These are phyloP conservation scores for Tripterygium wilfordii DNA, from an alignment of 177 flowering plant genomes.

Conservation along the genomic window DNA sequence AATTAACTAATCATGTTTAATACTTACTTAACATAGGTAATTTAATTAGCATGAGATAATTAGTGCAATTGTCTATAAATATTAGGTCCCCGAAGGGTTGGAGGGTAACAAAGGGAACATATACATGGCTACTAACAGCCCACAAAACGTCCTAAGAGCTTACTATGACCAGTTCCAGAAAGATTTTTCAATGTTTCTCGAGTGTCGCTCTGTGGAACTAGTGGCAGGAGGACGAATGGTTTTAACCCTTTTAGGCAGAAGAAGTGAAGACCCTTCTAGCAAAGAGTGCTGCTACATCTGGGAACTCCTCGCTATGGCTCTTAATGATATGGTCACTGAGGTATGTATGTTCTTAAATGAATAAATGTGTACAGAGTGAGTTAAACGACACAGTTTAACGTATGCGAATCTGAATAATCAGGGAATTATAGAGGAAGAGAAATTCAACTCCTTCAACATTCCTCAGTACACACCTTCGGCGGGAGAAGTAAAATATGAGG, in stretches of 20 bases:
- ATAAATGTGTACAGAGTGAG: background rate
- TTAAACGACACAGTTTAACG: background rate
- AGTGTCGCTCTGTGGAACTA: conserved; percentile 23
- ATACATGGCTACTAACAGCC: conserved; percentile 4
- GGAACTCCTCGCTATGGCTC: conserved; percentile 34
- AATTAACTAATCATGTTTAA: background rate
- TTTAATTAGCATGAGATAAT: background rate
- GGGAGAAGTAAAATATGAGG: conserved; percentile 20
- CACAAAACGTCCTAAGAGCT: background rate
- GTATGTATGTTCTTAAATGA: no score
- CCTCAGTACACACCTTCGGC: conserved; percentile 42
- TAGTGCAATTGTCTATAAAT: background rate
- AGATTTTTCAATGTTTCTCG: conserved; percentile 3
- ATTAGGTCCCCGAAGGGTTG: background rate
- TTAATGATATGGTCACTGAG: conserved; percentile 32
- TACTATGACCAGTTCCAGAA: conserved; percentile 3
- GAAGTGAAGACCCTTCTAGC: conserved; percentile 25
- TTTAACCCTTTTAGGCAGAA: conserved; percentile 39
- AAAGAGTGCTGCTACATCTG: conserved; percentile 31
- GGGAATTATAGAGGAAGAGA: conserved; percentile 40
- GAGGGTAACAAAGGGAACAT: conserved; percentile 9
- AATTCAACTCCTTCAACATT: conserved; percentile 37
- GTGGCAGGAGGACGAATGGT: conserved; percentile 52
- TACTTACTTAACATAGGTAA: background rate
- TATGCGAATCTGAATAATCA: conserved; percentile 14